Evolutionary conservation across 1,284 basidiomycete species (phyloP).

Genomic region (Meira miltonrushii): DNA sequence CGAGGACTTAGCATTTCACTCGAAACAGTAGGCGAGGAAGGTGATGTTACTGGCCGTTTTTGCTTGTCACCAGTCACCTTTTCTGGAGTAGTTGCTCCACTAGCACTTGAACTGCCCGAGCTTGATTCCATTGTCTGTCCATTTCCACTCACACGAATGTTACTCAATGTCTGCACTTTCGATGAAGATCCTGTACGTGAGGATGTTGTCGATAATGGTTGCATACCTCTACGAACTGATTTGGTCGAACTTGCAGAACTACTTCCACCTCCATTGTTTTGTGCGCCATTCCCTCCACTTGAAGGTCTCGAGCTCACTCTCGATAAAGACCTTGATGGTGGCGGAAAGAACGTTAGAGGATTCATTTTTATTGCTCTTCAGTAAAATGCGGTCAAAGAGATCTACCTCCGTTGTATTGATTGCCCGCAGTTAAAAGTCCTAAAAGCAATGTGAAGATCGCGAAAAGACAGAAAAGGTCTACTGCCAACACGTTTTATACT

Average conservation of each 20-base stretch:
- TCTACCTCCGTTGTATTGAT: background rate
- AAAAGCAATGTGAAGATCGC: constrained; percentile 2
- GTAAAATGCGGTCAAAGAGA: too few relatives aligned
- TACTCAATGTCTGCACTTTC: constrained; percentile 1
- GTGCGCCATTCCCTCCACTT: background rate
- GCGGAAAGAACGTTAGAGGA: constrained; percentile 18
- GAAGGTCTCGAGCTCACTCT: background rate
- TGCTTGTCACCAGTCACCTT: too few relatives aligned
- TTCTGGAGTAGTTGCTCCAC: too few relatives aligned
- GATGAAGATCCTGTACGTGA: constrained; percentile 2
- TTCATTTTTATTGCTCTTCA: too few relatives aligned
- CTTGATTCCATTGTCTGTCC: background rate
- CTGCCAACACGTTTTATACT: constrained; percentile 1
- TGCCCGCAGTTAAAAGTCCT: background rate
- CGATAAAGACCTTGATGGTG: constrained; percentile 13
- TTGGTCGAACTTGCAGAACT: background rate
- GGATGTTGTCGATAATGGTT: constrained; percentile 4
- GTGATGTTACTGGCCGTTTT: background rate
- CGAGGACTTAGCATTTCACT: background rate
- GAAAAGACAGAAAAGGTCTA: background rate
- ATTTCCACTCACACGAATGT: background rate
- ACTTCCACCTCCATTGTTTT: background rate
- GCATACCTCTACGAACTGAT: background rate
- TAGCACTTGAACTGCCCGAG: too few relatives aligned
- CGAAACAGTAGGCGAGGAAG: background rate